A percentile compares a stretch with the other conserved stretches of the same genome.
These are phyloP conservation scores for Onygenales sp. DNA, from an alignment of 2,329 filamentous ascomycete genomes.

Conservation along the genomic window DNA sequence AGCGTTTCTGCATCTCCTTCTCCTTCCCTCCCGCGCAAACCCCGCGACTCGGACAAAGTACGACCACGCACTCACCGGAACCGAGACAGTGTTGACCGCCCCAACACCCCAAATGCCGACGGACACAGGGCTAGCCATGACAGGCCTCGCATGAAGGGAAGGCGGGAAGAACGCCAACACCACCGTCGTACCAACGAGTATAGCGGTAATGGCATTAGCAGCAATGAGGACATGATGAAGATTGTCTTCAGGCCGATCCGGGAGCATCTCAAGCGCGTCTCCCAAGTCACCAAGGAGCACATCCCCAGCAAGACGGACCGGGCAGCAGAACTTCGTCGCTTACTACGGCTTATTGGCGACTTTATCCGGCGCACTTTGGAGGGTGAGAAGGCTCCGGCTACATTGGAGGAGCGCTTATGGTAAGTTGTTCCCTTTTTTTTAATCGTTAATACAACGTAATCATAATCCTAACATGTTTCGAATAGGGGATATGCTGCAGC, in stretches of 20 bases:
- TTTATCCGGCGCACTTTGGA: constrained; percentile 34
- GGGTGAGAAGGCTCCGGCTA: constrained; percentile 28
- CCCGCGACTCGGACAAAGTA: constrained; percentile 32
- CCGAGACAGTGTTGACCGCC: constrained; percentile 34
- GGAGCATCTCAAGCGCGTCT: constrained; percentile 33
- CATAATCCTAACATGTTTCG: not conserved
- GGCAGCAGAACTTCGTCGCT: constrained; percentile 32
- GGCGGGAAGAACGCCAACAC: constrained; percentile 14
- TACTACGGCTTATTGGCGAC: constrained; percentile 36
- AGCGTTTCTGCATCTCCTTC: constrained; percentile 39
- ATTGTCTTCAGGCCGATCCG: constrained; percentile 39
- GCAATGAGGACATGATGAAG: constrained; percentile 32
- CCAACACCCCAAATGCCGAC: constrained; percentile 33
- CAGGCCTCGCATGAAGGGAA: constrained; percentile 4
- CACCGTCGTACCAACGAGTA: constrained; percentile 16
- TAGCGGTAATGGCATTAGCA: constrained; percentile 16
- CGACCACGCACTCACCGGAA: constrained; percentile 32
- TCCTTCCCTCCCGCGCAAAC: constrained; percentile 32
- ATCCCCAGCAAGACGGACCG: constrained; percentile 35
- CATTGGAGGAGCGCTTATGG: constrained; percentile 36
- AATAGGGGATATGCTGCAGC: constrained; percentile 36
- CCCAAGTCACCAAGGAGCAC: constrained; percentile 36
- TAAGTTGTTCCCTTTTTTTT: constrained; percentile 19
- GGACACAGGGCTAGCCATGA: constrained; percentile 19
- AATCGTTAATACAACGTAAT: not conserved